Base-by-base conservation (phyloP, 805 yeast genomes). In the Ogataea neopini region DNA sequence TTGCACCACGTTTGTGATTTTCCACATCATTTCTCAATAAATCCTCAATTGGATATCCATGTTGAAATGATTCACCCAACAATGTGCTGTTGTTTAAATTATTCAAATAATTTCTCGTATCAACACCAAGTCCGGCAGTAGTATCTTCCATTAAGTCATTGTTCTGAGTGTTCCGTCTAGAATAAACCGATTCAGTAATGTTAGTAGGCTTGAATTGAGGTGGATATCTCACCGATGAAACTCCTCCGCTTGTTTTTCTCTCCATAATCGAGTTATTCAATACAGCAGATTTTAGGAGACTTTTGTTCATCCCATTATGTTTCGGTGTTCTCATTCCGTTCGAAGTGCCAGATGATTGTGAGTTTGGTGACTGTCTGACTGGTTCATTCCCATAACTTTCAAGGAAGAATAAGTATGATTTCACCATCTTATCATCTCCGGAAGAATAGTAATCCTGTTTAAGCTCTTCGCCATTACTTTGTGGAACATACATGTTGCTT, bases 381-480 rank as follows among this genome's bases (percentile, higher is more conserved):
- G 65, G 69, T 23, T 75, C 67, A 46, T 72, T 72, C 4, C 83
- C 91, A 66, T 90, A 90, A 57, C 90, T 88, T 59, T 90, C 96
- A 58, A 90, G 69, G 62, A 91, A 91, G 63, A 89, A 84, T 69
- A 91, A 72, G 63, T 89, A 91, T 0, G 96, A 88, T 58, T 88
- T 88, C 68, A 88, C 80, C 97, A 92, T 91, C 63, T 92, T 91
- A 52, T 84, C 90, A 58, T 90, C 94, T 47, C 80, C 80, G 0
- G 79, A 74, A 1, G 74, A 57, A 47, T 74, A 73, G 52, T 76
- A 75, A 35, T 73, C 69, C 35, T 68, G 61, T 53, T 66, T 47
- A 50, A 69, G 47, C 45, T 64, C 66, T 17, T 69, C 72, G 17
- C 52, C 51, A 43, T 54, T 52, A 42, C 50, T 49, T 19, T 45